A percentile compares a stretch with the other conserved stretches of the same genome.
These are phyloP conservation scores for Persicaria maculosa DNA, from an alignment of 148 eudicot genomes.

Conservation along the genomic window DNA sequence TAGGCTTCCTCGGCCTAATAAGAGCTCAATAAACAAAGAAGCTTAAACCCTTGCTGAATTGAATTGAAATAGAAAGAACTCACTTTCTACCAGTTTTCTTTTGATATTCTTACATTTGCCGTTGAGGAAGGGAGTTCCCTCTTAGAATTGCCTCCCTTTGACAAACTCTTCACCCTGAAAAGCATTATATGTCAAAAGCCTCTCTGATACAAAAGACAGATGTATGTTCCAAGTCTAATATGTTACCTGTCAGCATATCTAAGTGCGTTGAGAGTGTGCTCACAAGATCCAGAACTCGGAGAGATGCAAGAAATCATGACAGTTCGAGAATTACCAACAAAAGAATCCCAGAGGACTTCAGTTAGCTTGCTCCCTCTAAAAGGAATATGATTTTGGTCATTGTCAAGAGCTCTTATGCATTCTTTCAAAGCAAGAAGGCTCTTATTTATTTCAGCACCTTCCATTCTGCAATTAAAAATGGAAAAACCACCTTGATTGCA, in stretches of 20 bases:
- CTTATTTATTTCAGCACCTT: slow-evolving; percentile 83
- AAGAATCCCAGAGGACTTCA: slow-evolving; percentile 75
- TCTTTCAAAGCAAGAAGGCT: slow-evolving; percentile 79
- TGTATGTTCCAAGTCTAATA: not conserved
- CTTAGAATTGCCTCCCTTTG: slow-evolving; percentile 56
- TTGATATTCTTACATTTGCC: slow-evolving; percentile 21
- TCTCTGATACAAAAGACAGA: not conserved
- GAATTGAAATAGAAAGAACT: too few relatives aligned
- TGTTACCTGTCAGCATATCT: slow-evolving; percentile 82
- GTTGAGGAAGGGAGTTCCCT: slow-evolving; percentile 41
- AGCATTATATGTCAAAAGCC: not conserved
- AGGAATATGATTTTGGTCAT: slow-evolving; percentile 75
- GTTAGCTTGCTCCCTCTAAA: slow-evolving; percentile 83
- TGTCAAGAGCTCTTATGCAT: slow-evolving; percentile 81
- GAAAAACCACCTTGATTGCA: not conserved
- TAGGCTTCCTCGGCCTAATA: too few relatives aligned
- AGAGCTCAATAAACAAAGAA: too few relatives aligned
- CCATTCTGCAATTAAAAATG: slow-evolving; percentile 47
- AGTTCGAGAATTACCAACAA: slow-evolving; percentile 72
- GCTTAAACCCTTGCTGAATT: too few relatives aligned
- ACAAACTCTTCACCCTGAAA: slow-evolving; percentile 73
- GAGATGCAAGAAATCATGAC: slow-evolving; percentile 86
- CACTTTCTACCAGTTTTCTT: too few relatives aligned
- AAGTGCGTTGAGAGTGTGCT: slow-evolving; percentile 76
- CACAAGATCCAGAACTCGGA: slow-evolving; percentile 76